A percentile compares a stretch with the other conserved stretches of the same genome.
These are phyloP conservation scores for Aspergillus thermomutatus DNA, from an alignment of 2,329 filamentous ascomycete genomes.

Conservation along the genomic window DNA sequence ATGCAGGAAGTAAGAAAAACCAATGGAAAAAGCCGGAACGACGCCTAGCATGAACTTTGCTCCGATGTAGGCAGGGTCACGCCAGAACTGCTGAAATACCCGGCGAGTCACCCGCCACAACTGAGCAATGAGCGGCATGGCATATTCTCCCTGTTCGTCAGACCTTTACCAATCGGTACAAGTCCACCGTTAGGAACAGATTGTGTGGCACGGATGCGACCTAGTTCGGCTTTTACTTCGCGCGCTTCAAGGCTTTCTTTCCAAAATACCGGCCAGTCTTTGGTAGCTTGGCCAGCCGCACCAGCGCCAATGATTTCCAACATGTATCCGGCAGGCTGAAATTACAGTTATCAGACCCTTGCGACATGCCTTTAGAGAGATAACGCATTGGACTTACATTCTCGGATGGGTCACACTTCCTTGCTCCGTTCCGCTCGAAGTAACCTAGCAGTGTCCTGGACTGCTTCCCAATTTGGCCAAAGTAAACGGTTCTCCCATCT, in stretches of 20 bases:
- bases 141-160: constrained; percentile 65
- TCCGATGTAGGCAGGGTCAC: constrained; percentile 64
- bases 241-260: constrained; percentile 54
- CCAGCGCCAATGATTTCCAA: constrained; percentile 56
- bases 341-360: constrained; percentile 8
- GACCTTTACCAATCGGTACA: constrained; percentile 29
- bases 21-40: constrained; percentile 69
- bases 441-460: constrained; percentile 56
- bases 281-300: constrained; percentile 62
- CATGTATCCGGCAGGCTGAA: constrained; percentile 69
- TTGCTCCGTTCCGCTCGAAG: constrained; percentile 61
- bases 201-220: constrained; percentile 52
- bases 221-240: constrained; percentile 56
- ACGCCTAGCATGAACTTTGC: constrained; percentile 69
- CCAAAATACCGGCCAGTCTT: constrained; percentile 64
- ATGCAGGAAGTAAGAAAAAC: constrained; percentile 75
- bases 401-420: constrained; percentile 57
- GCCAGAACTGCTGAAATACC: constrained; percentile 59
- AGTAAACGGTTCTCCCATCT: constrained; percentile 65
- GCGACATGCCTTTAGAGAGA: neutral
- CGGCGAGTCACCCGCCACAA: constrained; percentile 64
- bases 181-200: constrained; percentile 21
- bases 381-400: constrained; percentile 42
- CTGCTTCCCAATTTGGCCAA: constrained; percentile 61
- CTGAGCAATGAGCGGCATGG: constrained; percentile 67